These are phyloP conservation scores for Russula brevipes DNA, from an alignment of 768 basidiomycete genomes.

Conservation along the genomic window DNA sequence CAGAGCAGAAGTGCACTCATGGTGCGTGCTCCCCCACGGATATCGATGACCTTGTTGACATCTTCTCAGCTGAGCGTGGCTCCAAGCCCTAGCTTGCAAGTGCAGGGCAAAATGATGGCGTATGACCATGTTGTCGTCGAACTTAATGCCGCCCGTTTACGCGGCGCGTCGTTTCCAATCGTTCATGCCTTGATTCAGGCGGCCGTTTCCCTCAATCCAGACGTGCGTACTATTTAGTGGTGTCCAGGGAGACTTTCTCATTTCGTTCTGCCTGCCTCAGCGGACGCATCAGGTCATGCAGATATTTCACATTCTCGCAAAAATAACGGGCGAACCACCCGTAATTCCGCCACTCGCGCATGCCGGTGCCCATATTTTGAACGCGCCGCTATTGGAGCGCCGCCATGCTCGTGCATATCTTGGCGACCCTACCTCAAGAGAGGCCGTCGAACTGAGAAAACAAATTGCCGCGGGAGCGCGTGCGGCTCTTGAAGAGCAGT, in stretches of 20 bases:
- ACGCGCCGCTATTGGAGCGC: conserved; percentile 72
- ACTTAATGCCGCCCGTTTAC: conserved; percentile 67
- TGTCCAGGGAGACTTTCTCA: neutral
- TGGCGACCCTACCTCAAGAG: conserved; percentile 55
- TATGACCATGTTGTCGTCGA: conserved; percentile 81
- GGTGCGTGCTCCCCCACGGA: conserved; percentile 35
- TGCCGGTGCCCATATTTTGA: conserved; percentile 76
- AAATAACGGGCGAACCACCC: conserved; percentile 74
- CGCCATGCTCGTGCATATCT: conserved; percentile 80
- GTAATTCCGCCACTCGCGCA: conserved; percentile 72
- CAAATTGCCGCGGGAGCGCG: conserved; percentile 76
- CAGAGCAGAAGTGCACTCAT: conserved; percentile 52
- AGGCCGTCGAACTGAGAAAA: conserved; percentile 57
- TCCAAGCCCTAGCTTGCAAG: conserved; percentile 62
- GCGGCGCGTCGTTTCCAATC: conserved; percentile 70
- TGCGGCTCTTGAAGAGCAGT: conserved; percentile 84
- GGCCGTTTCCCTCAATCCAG: conserved; percentile 51
- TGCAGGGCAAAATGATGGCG: conserved; percentile 94
- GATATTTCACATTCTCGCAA: conserved; percentile 66
- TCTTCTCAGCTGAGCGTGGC: conserved; percentile 38
- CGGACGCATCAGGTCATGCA: conserved; percentile 57
- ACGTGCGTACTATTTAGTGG: conserved; percentile 39
- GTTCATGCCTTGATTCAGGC: conserved; percentile 68
- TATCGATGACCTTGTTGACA: conserved; percentile 8
- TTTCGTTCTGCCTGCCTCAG: conserved; percentile 30